Conservation (phyloP, 2,329 filamentous ascomycete species). For the Penicillium capsulatum region DNA sequence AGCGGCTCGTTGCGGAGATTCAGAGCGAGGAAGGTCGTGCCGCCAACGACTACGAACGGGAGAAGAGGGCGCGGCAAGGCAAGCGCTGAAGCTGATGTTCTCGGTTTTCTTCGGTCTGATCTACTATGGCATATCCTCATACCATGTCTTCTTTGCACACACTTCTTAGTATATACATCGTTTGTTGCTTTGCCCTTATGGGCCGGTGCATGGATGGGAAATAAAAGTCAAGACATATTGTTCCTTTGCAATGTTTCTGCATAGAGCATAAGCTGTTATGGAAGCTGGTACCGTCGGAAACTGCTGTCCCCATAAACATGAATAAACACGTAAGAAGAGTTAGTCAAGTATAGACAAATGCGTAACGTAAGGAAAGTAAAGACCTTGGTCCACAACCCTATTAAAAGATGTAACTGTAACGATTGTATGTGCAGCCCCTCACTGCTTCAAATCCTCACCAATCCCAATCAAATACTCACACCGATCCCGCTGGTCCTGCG, state of each 20-base stretch:
- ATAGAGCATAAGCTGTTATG: no score
- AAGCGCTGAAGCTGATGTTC: slow-evolving; percentile 39
- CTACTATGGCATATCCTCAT: slow-evolving; percentile 7
- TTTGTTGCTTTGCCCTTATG: slow-evolving; percentile 6
- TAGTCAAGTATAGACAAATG: no score
- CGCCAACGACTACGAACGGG: slow-evolving; percentile 81
- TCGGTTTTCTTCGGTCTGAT: slow-evolving; percentile 2
- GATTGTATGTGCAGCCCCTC: slow-evolving; percentile 2
- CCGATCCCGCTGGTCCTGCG: slow-evolving; percentile 37
- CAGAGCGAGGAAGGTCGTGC: slow-evolving; percentile 88
- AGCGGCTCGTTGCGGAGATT: slow-evolving; percentile 86
- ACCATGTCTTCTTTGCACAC: slow-evolving; percentile 11
- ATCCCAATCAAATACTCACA: slow-evolving; percentile 52
- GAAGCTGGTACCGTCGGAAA: no score
- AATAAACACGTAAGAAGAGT: no score
- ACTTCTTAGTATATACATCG: slow-evolving; percentile 18
- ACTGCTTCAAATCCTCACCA: slow-evolving; percentile 48
- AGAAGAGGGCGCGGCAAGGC: slow-evolving; percentile 70
- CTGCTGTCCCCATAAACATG: no score
- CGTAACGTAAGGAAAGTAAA: no score
- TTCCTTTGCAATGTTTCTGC: not conserved
- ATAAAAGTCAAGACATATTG: slow-evolving; percentile 20
- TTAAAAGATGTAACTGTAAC: no score
- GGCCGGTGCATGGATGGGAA: slow-evolving; percentile 21
- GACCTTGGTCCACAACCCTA: no score